Conservation (phyloP, 805 yeast species). For the Suhomyces sp. region DNA sequence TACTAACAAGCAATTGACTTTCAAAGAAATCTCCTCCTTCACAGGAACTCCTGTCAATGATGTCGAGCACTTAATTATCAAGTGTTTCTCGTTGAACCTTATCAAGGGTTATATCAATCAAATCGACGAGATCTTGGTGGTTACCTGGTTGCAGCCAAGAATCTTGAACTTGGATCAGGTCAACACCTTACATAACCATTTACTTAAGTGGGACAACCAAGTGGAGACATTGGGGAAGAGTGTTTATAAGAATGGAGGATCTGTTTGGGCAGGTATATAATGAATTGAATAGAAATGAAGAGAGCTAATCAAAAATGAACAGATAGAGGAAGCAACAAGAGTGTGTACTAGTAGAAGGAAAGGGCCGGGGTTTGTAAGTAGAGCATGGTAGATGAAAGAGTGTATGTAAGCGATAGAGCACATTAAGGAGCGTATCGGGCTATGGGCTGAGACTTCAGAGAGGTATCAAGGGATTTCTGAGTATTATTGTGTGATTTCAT, state of each 20-base stretch:
- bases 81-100: slow-evolving; percentile 80
- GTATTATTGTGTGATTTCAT: too few species aligned
- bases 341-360: neutral
- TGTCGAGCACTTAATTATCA: slow-evolving; percentile 89
- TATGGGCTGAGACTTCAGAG: too few species aligned
- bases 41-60: slow-evolving; percentile 70
- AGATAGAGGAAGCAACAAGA: neutral
- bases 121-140: slow-evolving; percentile 70
- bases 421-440: too few species aligned
- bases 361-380: neutral
- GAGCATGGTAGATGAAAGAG: too few species aligned
- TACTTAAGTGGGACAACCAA: slow-evolving; percentile 74
- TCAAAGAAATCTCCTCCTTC: slow-evolving; percentile 63
- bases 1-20: slow-evolving; percentile 69
- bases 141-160: slow-evolving; percentile 96
- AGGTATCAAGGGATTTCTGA: too few species aligned
- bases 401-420: too few species aligned
- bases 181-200: slow-evolving; percentile 66
- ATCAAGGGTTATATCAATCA: slow-evolving; percentile 91
- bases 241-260: slow-evolving; percentile 39
- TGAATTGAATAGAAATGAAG: neutral
- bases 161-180: slow-evolving; percentile 83
- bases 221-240: slow-evolving; percentile 59
- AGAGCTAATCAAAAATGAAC: neutral
- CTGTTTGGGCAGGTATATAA: slow-evolving; percentile 38